Percentiles rank a stretch among this genome's conserved stretches.
Conservation (phyloP, 768 basidiomycete species). For the Boletus subparvulus region DNA sequence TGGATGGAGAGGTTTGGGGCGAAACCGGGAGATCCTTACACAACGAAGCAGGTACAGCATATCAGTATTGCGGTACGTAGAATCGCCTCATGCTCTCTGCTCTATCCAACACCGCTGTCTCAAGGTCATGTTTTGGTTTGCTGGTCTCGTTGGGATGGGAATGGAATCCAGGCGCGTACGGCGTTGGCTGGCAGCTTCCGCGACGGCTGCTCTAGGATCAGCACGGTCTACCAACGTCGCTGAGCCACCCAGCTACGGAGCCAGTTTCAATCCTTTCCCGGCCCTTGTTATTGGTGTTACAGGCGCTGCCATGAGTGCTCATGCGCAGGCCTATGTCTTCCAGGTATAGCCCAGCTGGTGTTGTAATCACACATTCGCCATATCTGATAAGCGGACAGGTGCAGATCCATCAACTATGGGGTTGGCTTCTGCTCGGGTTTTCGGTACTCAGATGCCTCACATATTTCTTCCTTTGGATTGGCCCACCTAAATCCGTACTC, state of each 20-base stretch:
- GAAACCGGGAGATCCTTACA: conserved; percentile 74
- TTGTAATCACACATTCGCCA: background rate
- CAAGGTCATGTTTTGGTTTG: conserved; percentile 92
- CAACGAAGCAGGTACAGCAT: conserved; percentile 91
- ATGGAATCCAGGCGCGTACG: conserved; percentile 79
- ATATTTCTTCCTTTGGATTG: conserved; percentile 92
- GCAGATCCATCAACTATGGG: conserved; percentile 90
- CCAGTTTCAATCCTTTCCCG: conserved; percentile 89
- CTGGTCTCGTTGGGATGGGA: conserved; percentile 84
- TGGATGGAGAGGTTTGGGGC: conserved; percentile 98
- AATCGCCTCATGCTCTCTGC: background rate
- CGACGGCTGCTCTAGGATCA: conserved; percentile 38
- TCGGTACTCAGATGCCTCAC: conserved; percentile 81
- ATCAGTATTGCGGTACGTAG: conserved; percentile 81
- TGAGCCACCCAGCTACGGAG: conserved; percentile 72
- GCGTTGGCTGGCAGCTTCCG: conserved; percentile 66
- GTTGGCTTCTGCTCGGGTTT: conserved; percentile 77
- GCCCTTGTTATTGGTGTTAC: conserved; percentile 93
- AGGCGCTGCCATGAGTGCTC: conserved; percentile 91
- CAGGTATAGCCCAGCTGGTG: conserved; percentile 44
- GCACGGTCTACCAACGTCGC: conserved; percentile 36
- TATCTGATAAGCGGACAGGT: conserved; percentile 47
- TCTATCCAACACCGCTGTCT: background rate
- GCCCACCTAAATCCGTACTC: conserved; percentile 77
- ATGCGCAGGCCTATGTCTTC: conserved; percentile 89